A percentile compares a stretch with the other conserved stretches of the same genome.
Conservation (phyloP, 2,329 filamentous ascomycete genomes). For the Diaporthe sp. region DNA sequence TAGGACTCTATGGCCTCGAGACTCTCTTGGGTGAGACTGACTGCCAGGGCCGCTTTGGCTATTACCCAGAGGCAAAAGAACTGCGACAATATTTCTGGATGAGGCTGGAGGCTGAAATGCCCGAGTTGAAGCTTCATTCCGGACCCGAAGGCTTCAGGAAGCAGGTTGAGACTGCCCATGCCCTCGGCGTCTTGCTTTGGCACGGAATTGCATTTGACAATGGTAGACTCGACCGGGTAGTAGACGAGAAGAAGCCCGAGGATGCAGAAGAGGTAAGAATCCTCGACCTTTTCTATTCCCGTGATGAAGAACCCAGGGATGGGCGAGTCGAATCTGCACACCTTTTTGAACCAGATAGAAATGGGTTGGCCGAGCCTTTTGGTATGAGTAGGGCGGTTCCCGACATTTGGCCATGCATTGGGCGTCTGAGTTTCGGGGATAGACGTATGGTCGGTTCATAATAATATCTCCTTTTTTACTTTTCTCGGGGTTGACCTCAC, state of each 20-base stretch:
- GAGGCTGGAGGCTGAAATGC: constrained; percentile 47
- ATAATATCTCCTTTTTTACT: not conserved
- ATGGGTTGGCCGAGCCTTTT: not conserved
- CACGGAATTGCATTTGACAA: constrained; percentile 72
- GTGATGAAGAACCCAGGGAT: not conserved
- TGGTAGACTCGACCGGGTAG: constrained; percentile 67
- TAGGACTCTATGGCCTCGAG: constrained; percentile 70
- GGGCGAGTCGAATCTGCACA: not conserved
- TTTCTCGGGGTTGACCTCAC: too few species aligned
- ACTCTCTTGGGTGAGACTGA: constrained; percentile 64
- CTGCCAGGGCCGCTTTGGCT: constrained; percentile 49
- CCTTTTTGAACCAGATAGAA: too few species aligned
- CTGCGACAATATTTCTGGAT: constrained; percentile 64
- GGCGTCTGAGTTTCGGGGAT: not conserved
- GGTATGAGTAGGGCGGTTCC: not conserved
- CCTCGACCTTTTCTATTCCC: constrained; percentile 50
- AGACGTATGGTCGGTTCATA: not conserved
- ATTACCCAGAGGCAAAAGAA: constrained; percentile 53
- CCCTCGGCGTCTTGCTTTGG: constrained; percentile 70
- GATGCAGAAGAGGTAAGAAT: constrained; percentile 65
- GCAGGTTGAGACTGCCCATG: constrained; percentile 55
- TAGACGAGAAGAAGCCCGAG: constrained; percentile 52
- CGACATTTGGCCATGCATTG: not conserved
- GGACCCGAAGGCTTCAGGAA: constrained; percentile 34
- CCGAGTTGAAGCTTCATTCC: constrained; percentile 42